These are phyloP conservation scores for Marasmius fiardii DNA, from an alignment of 1,284 basidiomycete species.

Conservation along the genomic window DNA sequence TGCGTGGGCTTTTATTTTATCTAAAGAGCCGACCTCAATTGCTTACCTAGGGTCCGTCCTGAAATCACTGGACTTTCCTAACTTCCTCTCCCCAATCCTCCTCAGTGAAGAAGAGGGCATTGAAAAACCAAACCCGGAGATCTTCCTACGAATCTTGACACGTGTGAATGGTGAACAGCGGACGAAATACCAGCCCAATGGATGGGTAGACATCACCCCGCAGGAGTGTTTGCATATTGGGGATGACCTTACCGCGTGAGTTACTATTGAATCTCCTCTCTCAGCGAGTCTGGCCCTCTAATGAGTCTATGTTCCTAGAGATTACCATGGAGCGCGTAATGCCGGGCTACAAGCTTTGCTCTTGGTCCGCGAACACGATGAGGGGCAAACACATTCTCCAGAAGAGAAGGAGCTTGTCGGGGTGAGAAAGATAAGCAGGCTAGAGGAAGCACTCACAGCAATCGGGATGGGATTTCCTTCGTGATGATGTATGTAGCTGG, in stretches of 20 bases:
- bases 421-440: constrained; percentile 35
- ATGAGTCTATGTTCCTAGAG: constrained; percentile 39
- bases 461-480: no score
- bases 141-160: constrained; percentile 49
- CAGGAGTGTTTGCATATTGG: constrained; percentile 64
- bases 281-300: constrained; percentile 4
- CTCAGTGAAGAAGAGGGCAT: constrained; percentile 63
- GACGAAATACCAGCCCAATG: neutral
- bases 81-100: constrained; percentile 48
- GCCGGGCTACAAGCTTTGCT: constrained; percentile 61
- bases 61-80: constrained; percentile 51
- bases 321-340: constrained; percentile 60
- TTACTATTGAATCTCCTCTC: neutral
- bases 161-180: constrained; percentile 23
- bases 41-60: constrained; percentile 50
- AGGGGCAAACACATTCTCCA: constrained; percentile 46
- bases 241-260: constrained; percentile 65
- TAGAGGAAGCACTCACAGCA: constrained; percentile 34
- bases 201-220: constrained; percentile 25
- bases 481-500: no score
- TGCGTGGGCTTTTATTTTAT: constrained; percentile 30
- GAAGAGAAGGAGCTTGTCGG: constrained; percentile 33
- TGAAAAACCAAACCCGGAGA: constrained; percentile 62
- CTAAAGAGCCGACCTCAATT: neutral
- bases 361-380: constrained; percentile 48